phyloP scores from a whole-genome alignment of 140 eudicot species.

The Anethum foeniculum region DNA sequence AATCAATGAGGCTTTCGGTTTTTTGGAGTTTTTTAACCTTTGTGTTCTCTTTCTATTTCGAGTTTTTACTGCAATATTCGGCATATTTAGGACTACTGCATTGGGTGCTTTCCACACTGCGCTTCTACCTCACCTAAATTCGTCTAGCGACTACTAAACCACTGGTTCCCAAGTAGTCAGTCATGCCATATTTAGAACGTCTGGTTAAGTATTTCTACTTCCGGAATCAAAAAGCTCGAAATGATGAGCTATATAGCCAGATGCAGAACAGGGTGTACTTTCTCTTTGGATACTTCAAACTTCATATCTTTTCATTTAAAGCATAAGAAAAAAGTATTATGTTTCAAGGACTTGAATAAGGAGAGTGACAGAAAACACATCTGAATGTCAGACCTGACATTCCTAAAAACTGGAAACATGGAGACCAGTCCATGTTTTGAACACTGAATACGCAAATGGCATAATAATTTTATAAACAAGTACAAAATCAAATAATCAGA shows the following conservation, averaged over 20 bases:
- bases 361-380: not conserved
- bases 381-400: not conserved
- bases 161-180: not conserved
- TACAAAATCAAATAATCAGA: not conserved
- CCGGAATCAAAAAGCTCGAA: not conserved
- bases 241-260: not conserved
- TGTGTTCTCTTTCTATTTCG: too few relatives aligned
- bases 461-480: not conserved
- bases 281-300: not conserved
- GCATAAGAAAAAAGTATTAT: not conserved
- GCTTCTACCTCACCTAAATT: not conserved
- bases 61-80: constrained; percentile 17
- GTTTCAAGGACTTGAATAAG: not conserved
- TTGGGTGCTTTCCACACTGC: not conserved
- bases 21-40: not conserved
- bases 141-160: not conserved
- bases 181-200: not conserved
- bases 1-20: not conserved
- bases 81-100: not conserved
- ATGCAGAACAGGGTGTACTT: not conserved
- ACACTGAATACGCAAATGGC: not conserved
- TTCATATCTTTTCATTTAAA: not conserved
- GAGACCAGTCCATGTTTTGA: not conserved
- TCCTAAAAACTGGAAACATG: not conserved
- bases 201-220: not conserved